Evolutionary conservation across 2,329 filamentous ascomycete genomes (phyloP), one percentile per base, ranked within the genome.

Genomic region (Chaetothyriales sp.): DNA sequence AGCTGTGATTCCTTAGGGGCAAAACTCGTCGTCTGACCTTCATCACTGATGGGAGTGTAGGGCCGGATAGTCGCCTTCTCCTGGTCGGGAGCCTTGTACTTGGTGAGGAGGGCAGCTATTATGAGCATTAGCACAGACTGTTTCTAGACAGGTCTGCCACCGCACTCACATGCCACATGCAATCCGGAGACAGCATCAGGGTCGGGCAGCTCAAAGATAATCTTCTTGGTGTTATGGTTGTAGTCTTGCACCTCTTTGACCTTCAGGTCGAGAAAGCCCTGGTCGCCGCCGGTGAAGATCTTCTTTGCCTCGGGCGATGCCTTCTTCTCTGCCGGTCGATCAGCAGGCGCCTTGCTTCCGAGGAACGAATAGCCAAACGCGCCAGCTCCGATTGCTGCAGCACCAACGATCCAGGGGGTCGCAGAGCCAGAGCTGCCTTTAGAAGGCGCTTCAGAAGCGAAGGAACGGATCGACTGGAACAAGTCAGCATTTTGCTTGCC

Each of bases 201-300:
- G 66, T 93, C 85, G 15, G 86, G 86, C 44, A 96, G 80, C 62
- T 83, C 80, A 70, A 98, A 96, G 61, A 85, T 81, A 65, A 96
- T 76, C 62, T 79, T 82, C 80, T 96, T 96, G 62, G 88, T 93
- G 76, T 96, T 96, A 76, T 89, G 84, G 74, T 87, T 95, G 71
- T 95, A 70, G 45, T 74, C 70, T 70, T 94, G 84, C 47, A 88
- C 77, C 51, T 83, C 80, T 51, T 86, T 79, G 51, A 96, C 75
- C 71, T 84, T 81, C 60, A 96, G 76, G 55, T 80, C 81, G 57
- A 95, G 68, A 70, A 88, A 96, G 59, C 87, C 89, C 70, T 95
- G 88, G 55, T 94, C 86, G 58, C 86, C 87, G 59, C 90, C 89
- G 32, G 77, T 84, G 67, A 96, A 83, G 52, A 75, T 72, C 64